Evolutionary conservation across 805 yeast genomes (phyloP).

Genomic region (Spathaspora gorwiae): DNA sequence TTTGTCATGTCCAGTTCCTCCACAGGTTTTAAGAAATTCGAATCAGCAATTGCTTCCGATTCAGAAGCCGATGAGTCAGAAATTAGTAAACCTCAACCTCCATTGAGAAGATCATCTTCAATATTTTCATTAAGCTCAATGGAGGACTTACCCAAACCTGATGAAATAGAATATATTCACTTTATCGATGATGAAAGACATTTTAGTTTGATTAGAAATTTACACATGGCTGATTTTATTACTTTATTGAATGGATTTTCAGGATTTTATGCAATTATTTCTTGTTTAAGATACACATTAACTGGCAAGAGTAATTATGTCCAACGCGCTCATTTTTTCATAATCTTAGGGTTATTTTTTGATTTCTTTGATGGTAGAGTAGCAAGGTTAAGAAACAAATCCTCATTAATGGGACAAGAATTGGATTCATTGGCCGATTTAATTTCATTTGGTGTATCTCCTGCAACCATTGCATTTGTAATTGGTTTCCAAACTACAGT

Average conservation of each 20-base stretch:
- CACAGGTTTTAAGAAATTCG: conserved; percentile 7
- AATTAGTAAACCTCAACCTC: conserved; percentile 15
- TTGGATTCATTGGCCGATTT: conserved; percentile 94
- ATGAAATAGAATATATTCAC: conserved; percentile 68
- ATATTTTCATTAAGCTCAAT: conserved; percentile 47
- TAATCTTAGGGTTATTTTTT: conserved; percentile 86
- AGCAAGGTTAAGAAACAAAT: conserved; percentile 88
- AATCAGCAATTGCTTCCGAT: conserved; percentile 33
- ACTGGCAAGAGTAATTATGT: conserved; percentile 67
- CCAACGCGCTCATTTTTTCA: conserved; percentile 85
- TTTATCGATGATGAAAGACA: conserved; percentile 83
- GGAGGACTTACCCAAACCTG: conserved; percentile 68
- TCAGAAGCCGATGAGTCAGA: conserved; percentile 27
- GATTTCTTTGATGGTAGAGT: conserved; percentile 97
- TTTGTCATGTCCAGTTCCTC: not conserved
- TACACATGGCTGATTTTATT: conserved; percentile 95
- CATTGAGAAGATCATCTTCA: conserved; percentile 51
- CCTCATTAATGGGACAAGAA: conserved; percentile 95
- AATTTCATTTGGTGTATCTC: conserved; percentile 92
- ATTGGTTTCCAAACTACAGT: conserved; percentile 83
- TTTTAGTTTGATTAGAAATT: conserved; percentile 76
- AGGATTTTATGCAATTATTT: conserved; percentile 86
- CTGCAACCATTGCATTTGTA: conserved; percentile 87
- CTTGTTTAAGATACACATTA: conserved; percentile 75
- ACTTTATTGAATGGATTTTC: conserved; percentile 91